A percentile compares a stretch with the other conserved stretches of the same genome.
These are phyloP conservation scores for Anastatica hierochuntica DNA, from an alignment of 345 rosid genomes.

Conservation along the genomic window DNA sequence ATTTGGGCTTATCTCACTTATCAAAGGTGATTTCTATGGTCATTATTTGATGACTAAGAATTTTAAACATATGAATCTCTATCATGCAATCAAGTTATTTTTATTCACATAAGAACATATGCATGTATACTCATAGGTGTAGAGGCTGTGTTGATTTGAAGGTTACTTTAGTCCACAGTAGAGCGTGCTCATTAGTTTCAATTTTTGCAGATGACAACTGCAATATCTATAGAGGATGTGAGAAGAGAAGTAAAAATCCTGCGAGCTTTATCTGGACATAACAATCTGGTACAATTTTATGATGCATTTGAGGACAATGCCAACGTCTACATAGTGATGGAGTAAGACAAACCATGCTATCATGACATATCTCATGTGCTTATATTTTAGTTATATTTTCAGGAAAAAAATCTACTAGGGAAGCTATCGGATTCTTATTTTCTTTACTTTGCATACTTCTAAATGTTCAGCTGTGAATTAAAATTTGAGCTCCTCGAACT, in stretches of 20 bases:
- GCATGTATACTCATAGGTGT: neutral
- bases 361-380: neutral
- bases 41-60: neutral
- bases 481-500: neutral
- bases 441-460: neutral
- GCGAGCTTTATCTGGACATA: constrained; percentile 75
- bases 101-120: neutral
- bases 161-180: neutral
- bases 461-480: neutral
- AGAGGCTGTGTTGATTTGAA: neutral
- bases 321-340: constrained; percentile 89
- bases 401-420: neutral
- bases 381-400: neutral
- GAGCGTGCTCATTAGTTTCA: constrained; percentile 6
- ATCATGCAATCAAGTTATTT: neutral
- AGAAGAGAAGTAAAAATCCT: constrained; percentile 94
- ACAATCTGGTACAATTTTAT: constrained; percentile 68
- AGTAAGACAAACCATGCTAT: constrained; percentile 42
- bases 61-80: neutral
- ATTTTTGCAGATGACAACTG: constrained; percentile 77
- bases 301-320: constrained; percentile 87
- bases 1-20: constrained; percentile 6
- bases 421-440: constrained; percentile 2
- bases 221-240: constrained; percentile 95
- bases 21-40: no score